Conservation (phyloP, 208 protist genomes). For the Acanthamoeba triangularis region DNA sequence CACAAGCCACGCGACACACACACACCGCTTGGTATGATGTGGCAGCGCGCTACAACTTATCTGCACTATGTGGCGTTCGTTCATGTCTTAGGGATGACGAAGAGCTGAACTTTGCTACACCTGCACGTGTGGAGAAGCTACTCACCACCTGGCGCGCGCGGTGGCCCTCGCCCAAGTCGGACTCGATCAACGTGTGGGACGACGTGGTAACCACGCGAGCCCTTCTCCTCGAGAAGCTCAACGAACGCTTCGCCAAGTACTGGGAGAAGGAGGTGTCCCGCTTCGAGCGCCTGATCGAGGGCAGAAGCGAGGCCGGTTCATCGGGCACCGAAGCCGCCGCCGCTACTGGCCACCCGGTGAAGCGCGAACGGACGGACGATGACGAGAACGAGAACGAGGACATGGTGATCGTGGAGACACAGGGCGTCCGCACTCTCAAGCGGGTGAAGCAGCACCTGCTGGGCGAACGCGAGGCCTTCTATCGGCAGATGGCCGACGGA, state of each 20-base stretch:
- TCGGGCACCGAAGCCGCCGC: neutral
- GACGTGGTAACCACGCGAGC: constrained; percentile 84
- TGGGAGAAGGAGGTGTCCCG: constrained; percentile 28
- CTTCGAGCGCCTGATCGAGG: constrained; percentile 62
- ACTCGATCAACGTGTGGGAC: constrained; percentile 89
- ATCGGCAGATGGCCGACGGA: constrained; percentile 85
- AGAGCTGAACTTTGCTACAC: constrained; percentile 60
- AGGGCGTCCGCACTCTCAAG: constrained; percentile 53
- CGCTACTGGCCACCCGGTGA: neutral
- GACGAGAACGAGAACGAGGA: neutral
- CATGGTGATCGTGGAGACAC: constrained; percentile 58
- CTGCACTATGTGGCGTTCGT: neutral
- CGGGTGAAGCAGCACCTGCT: constrained; percentile 81
- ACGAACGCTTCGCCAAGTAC: constrained; percentile 81
- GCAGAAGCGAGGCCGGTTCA: neutral
- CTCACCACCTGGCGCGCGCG: constrained; percentile 44
- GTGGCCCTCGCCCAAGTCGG: constrained; percentile 71
- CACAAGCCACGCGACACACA: neutral
- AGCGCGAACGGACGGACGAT: constrained; percentile 33
- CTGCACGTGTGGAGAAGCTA: constrained; percentile 8
- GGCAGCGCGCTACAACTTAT: neutral
- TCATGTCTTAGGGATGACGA: constrained; percentile 5
- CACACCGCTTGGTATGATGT: neutral
- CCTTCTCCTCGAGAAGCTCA: constrained; percentile 86
- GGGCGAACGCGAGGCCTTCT: constrained; percentile 80